Evolutionary conservation across 108 stramenopile genomes (phyloP).

Genomic region (Skeletonema grethae): DNA sequence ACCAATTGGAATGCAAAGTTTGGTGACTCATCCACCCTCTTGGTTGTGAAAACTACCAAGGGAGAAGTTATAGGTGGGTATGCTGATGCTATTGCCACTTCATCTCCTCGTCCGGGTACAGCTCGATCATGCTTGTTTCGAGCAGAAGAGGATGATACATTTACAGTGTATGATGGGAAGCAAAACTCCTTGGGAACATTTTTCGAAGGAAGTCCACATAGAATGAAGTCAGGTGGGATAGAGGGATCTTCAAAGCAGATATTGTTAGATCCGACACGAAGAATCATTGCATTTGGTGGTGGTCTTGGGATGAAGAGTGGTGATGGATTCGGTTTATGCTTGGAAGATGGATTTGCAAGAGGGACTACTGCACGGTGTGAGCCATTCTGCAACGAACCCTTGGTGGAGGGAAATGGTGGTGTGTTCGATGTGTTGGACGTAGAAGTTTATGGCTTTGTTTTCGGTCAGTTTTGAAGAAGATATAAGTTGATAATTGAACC

Average conservation of each 20-base stretch:
- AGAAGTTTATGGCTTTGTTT: conserved; percentile 73
- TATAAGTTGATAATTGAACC: not conserved
- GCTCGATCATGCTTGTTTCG: conserved; percentile 56
- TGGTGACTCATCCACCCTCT: conserved; percentile 51
- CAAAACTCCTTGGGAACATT: conserved; percentile 13
- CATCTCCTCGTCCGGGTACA: conserved; percentile 32
- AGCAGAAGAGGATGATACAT: not conserved
- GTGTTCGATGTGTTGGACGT: conserved; percentile 71
- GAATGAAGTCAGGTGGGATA: conserved; percentile 6
- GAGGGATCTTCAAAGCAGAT: conserved; percentile 54
- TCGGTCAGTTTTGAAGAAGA: conserved; percentile 32
- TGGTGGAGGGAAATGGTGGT: conserved; percentile 52
- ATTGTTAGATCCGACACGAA: conserved; percentile 55
- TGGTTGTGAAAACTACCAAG: conserved; percentile 71
- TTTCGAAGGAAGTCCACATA: conserved; percentile 6
- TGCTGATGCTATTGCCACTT: conserved; percentile 63
- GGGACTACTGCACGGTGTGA: conserved; percentile 79
- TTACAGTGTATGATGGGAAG: conserved; percentile 44
- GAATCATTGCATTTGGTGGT: conserved; percentile 80
- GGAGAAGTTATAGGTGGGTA: conserved; percentile 79
- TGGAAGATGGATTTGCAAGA: conserved; percentile 79
- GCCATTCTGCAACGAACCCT: conserved; percentile 81
- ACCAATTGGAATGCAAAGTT: conserved; percentile 26
- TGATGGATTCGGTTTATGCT: conserved; percentile 80
- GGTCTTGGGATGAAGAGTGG: conserved; percentile 45